Evolutionary conservation across 768 basidiomycete genomes (phyloP), one percentile per base, ranked within the genome.

Genomic region (Sporobolomyces roseus): DNA sequence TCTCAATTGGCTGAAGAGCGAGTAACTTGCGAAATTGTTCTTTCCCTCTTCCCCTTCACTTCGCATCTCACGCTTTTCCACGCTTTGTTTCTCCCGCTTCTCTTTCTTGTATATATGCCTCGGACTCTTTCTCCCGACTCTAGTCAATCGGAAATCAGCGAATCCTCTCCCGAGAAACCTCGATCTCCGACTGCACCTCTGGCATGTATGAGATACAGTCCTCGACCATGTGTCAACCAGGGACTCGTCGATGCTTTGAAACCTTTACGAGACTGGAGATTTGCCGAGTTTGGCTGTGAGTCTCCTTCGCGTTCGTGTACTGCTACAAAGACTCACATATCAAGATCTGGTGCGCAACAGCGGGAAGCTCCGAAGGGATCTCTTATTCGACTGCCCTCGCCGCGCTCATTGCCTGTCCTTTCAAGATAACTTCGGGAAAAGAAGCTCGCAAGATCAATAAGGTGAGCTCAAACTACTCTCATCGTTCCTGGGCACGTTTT

Each of bases 211-310:
- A 61, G 70, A 16, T 52, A 41, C 17, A 52, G 49, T 25, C 65
- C 55, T 0, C 43, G 70, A 2, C 70, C 70, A 0, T 71, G 70
- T 35, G 61, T 60, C 5, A 71, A 71, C 14, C 70, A 71, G 30
- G 50, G 5, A 1, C 49, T 66, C 0, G 55, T 63, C 6, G 55
- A 63, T 45, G 64, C 60, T 2, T 33, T 66, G 4, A 46, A 50
- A 14, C 60, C 55, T 21, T 43, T 66, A 10, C 51, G 61, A 3
- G 56, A 58, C 9, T 66, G 19, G 30, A 25, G 70, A 3, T 54
- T 63, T 21, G 48, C 35, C 4, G 61, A 66, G 25, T 71, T 38
- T 25, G 70, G 70, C 2, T 41, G 61, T 66, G 35, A 13, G 64
- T 56, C 49, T 10, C 49, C 9, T 27, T 46, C n/a, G n/a, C n/a